phyloP scores from a whole-genome alignment of 306 rosid genomes.

The Quercus engelmannii region DNA sequence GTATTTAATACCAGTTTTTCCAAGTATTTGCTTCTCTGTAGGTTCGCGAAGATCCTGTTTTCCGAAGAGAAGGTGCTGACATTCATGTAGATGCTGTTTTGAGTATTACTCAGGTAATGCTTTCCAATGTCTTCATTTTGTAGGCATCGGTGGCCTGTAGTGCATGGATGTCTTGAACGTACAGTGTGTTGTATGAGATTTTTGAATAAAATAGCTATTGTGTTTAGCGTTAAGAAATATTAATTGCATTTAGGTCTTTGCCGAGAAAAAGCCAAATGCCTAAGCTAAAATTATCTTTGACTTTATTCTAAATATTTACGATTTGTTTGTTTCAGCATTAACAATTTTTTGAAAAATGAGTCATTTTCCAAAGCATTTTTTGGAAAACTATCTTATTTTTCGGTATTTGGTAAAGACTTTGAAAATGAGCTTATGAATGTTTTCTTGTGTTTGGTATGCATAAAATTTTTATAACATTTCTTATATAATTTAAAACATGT shows the following conservation, averaged over 20 bases:
- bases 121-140: neutral
- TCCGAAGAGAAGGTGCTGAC: conserved; percentile 82
- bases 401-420: rapidly evolving
- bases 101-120: conserved; percentile 76
- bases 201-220: neutral
- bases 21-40: conserved; percentile 20
- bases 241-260: neutral
- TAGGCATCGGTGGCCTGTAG: neutral
- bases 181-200: neutral
- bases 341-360: neutral
- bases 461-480: no score
- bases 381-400: no score
- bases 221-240: neutral
- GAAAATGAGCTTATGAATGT: no score
- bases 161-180: neutral
- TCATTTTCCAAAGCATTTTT: no score
- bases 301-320: neutral
- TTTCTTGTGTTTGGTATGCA: no score
- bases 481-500: no score
- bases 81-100: conserved; percentile 82
- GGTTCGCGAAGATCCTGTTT: conserved; percentile 90
- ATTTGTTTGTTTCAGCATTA: neutral
- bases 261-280: neutral
- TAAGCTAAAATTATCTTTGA: neutral
- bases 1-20: no score